Conservation (phyloP, 371 early-diverging fungal species). For the Haplosporangium sp. region DNA sequence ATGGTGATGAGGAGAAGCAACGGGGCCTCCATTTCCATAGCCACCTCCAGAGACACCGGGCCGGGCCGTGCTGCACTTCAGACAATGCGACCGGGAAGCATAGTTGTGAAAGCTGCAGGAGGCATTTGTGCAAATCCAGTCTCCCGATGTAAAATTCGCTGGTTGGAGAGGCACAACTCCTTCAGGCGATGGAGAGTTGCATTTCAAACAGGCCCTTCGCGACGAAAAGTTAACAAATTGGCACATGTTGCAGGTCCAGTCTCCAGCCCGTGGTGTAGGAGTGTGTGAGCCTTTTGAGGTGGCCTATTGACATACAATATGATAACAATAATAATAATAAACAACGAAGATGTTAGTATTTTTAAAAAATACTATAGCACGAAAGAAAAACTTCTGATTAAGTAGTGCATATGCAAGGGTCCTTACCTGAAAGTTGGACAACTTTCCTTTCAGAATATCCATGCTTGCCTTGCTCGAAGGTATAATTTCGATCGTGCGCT, state of each 20-base stretch:
- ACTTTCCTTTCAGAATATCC: slow-evolving; percentile 39
- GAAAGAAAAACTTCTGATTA: background rate
- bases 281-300: slow-evolving; percentile 6
- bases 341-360: background rate
- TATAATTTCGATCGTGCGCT: slow-evolving; percentile 73
- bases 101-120: slow-evolving; percentile 82
- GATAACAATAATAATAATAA: background rate
- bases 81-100: slow-evolving; percentile 72
- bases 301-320: slow-evolving; percentile 16
- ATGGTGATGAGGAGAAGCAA: slow-evolving; percentile 50
- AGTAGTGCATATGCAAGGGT: background rate
- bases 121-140: slow-evolving; percentile 80
- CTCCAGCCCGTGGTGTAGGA: slow-evolving; percentile 67
- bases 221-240: slow-evolving; percentile 82
- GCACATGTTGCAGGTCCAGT: slow-evolving; percentile 83
- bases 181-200: slow-evolving; percentile 61
- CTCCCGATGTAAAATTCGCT: slow-evolving; percentile 67
- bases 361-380: background rate
- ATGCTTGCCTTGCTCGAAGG: slow-evolving; percentile 58
- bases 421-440: slow-evolving; percentile 29
- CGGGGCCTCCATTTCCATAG: slow-evolving; percentile 39
- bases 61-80: slow-evolving; percentile 68
- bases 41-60: slow-evolving; percentile 39
- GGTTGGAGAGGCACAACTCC: slow-evolving; percentile 50
- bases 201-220: slow-evolving; percentile 75